Percentiles rank a stretch among this genome's conserved stretches.
These are phyloP conservation scores for Trifolium repens DNA, from an alignment of 306 rosid species.

Conservation along the genomic window DNA sequence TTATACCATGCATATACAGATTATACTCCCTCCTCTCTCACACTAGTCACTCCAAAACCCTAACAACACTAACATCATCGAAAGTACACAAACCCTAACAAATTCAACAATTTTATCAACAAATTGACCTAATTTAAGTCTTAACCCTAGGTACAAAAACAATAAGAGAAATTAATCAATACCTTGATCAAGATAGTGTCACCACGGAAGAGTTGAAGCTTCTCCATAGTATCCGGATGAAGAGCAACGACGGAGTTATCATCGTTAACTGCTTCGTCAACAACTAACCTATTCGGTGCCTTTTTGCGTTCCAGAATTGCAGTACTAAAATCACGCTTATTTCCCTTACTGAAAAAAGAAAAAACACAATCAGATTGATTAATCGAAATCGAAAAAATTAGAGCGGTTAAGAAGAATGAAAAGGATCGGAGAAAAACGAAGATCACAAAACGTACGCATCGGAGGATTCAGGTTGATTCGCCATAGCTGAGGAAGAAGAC, in stretches of 20 bases:
- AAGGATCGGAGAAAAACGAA: neutral
- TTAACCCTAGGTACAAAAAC: neutral
- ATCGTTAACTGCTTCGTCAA: constrained; percentile 90
- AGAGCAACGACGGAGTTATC: constrained; percentile 95
- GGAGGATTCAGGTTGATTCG: constrained; percentile 78
- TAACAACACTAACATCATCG: neutral
- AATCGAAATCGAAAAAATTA: neutral
- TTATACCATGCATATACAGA: no score
- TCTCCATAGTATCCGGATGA: constrained; percentile 91
- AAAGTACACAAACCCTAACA: neutral
- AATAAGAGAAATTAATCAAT: neutral
- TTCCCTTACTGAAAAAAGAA: constrained; percentile 65
- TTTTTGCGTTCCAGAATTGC: constrained; percentile 96
- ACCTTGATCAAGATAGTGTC: constrained; percentile 95
- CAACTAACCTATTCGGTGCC: constrained; percentile 83
- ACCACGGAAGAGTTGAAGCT: constrained; percentile 89
- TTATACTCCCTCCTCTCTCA: no score
- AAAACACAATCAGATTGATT: neutral
- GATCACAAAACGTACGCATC: constrained; percentile 64
- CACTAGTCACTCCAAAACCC: neutral
- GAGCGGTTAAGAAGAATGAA: neutral
- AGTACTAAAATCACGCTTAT: constrained; percentile 83
- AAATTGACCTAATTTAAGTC: constrained; percentile 38
- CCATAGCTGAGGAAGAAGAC: constrained; percentile 50
- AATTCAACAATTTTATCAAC: neutral